phyloP scores from a whole-genome alignment of 768 basidiomycete genomes.

The Boletus sp. region DNA sequence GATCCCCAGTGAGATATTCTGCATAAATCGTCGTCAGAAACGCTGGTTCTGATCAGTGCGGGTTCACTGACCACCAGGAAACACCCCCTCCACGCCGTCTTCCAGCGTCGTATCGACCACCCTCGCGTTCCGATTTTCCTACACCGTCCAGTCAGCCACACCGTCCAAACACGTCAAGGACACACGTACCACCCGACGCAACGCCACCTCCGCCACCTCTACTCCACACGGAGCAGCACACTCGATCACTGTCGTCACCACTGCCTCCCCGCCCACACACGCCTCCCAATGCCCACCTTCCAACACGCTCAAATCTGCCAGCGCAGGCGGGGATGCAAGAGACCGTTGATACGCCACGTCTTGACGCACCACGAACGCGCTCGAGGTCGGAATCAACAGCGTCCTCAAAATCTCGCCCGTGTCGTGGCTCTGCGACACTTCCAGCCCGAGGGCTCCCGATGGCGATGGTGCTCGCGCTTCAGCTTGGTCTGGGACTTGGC shows the following conservation, averaged over 20 bases:
- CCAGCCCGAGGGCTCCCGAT: constrained; percentile 2
- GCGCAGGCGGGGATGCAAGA: constrained; percentile 39
- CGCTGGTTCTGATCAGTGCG: background rate
- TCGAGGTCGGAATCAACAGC: constrained; percentile 62
- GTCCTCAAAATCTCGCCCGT: background rate
- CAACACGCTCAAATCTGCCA: constrained; percentile 54
- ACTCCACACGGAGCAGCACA: constrained; percentile 58
- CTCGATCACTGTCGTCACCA: constrained; percentile 50
- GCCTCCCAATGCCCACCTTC: constrained; percentile 51
- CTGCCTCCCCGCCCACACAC: constrained; percentile 52
- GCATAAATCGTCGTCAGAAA: constrained; percentile 1
- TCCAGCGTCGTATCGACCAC: constrained; percentile 56
- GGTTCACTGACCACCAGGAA: constrained; percentile 44
- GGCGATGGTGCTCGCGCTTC: background rate
- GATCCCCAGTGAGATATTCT: constrained; percentile 70
- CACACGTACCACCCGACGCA: constrained; percentile 47
- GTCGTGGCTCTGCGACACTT: constrained; percentile 25
- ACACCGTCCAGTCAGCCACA: background rate
- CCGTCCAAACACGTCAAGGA: background rate
- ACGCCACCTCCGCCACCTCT: constrained; percentile 46
- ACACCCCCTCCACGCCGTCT: constrained; percentile 38
- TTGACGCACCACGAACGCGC: constrained; percentile 56
- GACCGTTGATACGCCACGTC: constrained; percentile 53
- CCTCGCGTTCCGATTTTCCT: constrained; percentile 47
- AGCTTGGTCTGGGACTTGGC: background rate